A percentile compares a stretch with the other conserved stretches of the same genome.
Conservation (phyloP, 2,329 filamentous ascomycete genomes). For the Leptodontidium sp. region DNA sequence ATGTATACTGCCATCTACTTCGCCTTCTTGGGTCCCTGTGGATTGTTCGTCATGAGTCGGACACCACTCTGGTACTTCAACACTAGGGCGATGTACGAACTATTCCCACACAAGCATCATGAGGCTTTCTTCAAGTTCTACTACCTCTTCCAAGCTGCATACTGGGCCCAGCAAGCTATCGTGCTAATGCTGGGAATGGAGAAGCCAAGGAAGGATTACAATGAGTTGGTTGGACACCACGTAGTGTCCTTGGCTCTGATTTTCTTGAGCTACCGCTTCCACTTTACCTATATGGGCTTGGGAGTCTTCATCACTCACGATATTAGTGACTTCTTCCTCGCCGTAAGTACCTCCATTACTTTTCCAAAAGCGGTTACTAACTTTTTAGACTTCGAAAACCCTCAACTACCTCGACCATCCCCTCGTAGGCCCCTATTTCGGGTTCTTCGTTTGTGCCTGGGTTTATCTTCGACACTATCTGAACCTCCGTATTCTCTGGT, state of each 20-base stretch:
- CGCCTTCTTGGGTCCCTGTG: constrained; percentile 79
- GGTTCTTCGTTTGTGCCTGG: constrained; percentile 83
- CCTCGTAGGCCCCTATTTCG: constrained; percentile 85
- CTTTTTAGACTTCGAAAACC: constrained; percentile 79
- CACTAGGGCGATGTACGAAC: constrained; percentile 87
- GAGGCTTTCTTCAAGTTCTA: constrained; percentile 90
- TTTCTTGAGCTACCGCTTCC: constrained; percentile 88
- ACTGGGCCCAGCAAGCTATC: constrained; percentile 95
- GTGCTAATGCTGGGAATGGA: constrained; percentile 87
- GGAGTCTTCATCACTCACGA: constrained; percentile 96
- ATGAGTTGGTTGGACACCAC: constrained; percentile 90
- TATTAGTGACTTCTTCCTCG: constrained; percentile 94
- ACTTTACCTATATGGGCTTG: constrained; percentile 94
- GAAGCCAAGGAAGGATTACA: constrained; percentile 94
- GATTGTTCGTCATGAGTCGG: constrained; percentile 88
- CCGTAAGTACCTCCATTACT: constrained; percentile 62
- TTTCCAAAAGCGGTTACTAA: background rate
- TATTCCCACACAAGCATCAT: constrained; percentile 84
- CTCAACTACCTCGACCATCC: constrained; percentile 88
- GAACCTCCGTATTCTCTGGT: constrained; percentile 79
- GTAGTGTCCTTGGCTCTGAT: constrained; percentile 89
- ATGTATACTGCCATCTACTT: constrained; percentile 95
- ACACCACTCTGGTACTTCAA: constrained; percentile 98
- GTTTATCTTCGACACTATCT: constrained; percentile 89
- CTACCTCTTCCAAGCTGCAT: constrained; percentile 92